Conservation (phyloP, 306 rosid species). For the Vicia faba region DNA sequence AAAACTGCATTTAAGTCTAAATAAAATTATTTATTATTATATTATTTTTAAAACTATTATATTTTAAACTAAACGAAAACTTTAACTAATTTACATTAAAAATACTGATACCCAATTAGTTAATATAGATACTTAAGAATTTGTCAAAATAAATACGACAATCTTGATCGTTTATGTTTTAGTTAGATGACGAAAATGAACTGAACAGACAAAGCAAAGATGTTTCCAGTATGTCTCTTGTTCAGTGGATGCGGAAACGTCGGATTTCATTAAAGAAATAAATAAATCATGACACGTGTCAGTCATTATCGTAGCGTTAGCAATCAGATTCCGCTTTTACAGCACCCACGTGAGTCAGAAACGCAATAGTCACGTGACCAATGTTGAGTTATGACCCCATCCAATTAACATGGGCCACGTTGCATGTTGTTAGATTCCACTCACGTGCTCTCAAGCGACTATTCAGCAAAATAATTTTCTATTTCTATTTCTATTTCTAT, state of each 20-base stretch:
- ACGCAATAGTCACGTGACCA: constrained; percentile 44
- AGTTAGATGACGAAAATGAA: constrained; percentile 28
- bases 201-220: constrained; percentile 13
- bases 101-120: too few relatives aligned
- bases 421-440: constrained; percentile 25
- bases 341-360: constrained; percentile 56
- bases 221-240: constrained; percentile 25
- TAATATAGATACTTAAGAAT: too few relatives aligned
- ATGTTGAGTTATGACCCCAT: constrained; percentile 33
- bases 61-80: too few relatives aligned
- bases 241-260: constrained; percentile 30
- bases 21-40: too few relatives aligned
- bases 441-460: constrained; percentile 47
- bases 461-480: constrained; percentile 9
- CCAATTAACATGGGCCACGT: constrained; percentile 44
- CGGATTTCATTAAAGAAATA: constrained; percentile 21
- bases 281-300: constrained; percentile 47
- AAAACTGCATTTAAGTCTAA: too few relatives aligned
- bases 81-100: too few relatives aligned
- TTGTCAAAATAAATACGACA: too few relatives aligned
- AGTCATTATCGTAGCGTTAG: constrained; percentile 28
- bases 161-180: too few relatives aligned
- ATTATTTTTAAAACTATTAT: too few relatives aligned
- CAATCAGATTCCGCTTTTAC: constrained; percentile 39
- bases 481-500: too few relatives aligned